These are phyloP conservation scores for Pythium dissotocum DNA, from an alignment of 352 stramenopile species.

Conservation along the genomic window DNA sequence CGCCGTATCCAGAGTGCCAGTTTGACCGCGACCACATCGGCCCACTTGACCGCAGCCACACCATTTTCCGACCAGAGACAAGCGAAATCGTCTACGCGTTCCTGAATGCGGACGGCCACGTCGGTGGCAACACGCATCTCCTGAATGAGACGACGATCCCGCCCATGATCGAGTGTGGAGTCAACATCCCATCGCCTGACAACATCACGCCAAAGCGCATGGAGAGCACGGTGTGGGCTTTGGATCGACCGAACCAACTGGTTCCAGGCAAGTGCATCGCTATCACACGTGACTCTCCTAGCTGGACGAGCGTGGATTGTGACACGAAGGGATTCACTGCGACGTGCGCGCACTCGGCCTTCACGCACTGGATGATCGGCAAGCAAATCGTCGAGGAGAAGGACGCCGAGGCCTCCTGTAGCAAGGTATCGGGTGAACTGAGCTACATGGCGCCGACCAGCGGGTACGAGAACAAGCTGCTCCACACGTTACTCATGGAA, in stretches of 20 bases:
- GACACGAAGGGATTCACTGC: conserved; percentile 24
- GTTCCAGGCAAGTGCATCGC: conserved; percentile 50
- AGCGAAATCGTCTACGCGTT: conserved; percentile 87
- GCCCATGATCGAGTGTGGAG: conserved; percentile 60
- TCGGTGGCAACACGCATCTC: conserved; percentile 68
- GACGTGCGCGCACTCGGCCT: conserved; percentile 12
- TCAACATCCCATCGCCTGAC: conserved; percentile 80
- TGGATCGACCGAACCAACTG: conserved; percentile 36
- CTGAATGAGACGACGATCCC: conserved; percentile 70
- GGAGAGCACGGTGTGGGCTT: conserved; percentile 67
- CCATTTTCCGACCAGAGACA: conserved; percentile 79
- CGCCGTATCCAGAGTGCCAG: conserved; percentile 60
- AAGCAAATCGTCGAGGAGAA: conserved; percentile 18
- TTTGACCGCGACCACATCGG: conserved; percentile 44
- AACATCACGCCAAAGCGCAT: conserved; percentile 86
- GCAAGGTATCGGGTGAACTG: neutral
- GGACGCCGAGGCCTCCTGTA: conserved; percentile 24
- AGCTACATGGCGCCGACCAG: conserved; percentile 20
- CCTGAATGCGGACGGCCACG: conserved; percentile 71
- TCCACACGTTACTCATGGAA: conserved; percentile 18
- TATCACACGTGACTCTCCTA: conserved; percentile 37
- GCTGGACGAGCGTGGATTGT: conserved; percentile 68
- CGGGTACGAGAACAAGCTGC: conserved; percentile 30
- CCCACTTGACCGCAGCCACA: conserved; percentile 46
- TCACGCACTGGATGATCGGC: conserved; percentile 23